Evolutionary conservation across 257 asterid species (phyloP), one percentile per base, ranked within the genome.

Genomic region (Osmanthus fragrans): DNA sequence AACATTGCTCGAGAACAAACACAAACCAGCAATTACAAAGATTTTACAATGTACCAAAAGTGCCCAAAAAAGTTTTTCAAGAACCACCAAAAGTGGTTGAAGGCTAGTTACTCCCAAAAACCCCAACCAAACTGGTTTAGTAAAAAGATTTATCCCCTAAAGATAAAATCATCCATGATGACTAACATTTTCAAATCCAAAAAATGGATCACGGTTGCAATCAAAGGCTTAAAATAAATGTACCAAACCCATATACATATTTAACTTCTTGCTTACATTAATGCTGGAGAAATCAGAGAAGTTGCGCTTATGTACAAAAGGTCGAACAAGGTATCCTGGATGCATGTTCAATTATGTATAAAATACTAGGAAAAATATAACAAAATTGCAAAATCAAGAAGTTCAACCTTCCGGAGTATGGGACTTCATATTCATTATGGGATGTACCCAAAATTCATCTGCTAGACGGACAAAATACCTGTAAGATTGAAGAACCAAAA

Each of bases 371-470:
- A 79, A 76, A 54, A 54, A 75, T 86, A 83, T 76, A 83, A 83
- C 96, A 88, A 91, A 87, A 84, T 77, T 80, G 86, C 80, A 80
- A 86, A 78, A 80, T 71, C 78, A 78, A 77, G n/a, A 37, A 54
- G 86, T 80, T 85, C 81, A 80, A 70, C 76, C 79, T 69, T 75
- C 76, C 72, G 23, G 75, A 76, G 58, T 79, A 72, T 76, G 85
- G 84, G 77, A 75, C 82, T 74, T 66, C 12, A 76, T 67, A 70
- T 73, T 79, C 85, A 75, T 71, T 81, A 73, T 56, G 63, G 80
- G 30, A 77, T 60, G 72, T 84, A 42, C 90, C 80, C 86, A 83
- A 80, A 87, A 83, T 77, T 85, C 84, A 71, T 74, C 75, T 42
- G 80, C 75, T 42, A 45, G 75, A 76, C 71, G 69, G 73, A 76